phyloP scores from a whole-genome alignment of 1,284 basidiomycete species.

The Rhodotorula sp. region DNA sequence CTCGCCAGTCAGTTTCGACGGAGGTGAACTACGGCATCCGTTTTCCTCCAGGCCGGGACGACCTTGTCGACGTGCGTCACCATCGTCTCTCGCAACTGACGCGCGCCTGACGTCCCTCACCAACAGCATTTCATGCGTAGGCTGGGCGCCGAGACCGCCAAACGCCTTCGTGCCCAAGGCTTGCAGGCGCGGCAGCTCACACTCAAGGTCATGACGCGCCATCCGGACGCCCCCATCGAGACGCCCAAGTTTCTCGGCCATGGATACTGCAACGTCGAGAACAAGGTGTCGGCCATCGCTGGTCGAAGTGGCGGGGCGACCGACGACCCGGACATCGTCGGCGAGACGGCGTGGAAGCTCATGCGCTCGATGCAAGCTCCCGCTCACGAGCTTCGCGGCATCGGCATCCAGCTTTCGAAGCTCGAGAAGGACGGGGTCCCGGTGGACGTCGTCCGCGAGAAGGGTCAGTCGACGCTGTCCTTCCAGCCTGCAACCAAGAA shows the following conservation, averaged over 20 bases:
- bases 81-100: neutral
- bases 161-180: constrained; percentile 64
- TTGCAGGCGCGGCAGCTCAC: constrained; percentile 72
- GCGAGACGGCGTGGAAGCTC: constrained; percentile 73
- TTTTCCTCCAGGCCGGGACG: constrained; percentile 65
- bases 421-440: constrained; percentile 57
- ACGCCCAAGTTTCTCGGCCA: constrained; percentile 97
- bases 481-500: constrained; percentile 7
- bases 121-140: constrained; percentile 62
- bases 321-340: constrained; percentile 68
- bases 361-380: constrained; percentile 67
- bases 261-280: constrained; percentile 53
- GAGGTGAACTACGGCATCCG: constrained; percentile 97
- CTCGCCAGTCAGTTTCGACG: constrained; percentile 80
- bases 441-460: constrained; percentile 20
- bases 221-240: constrained; percentile 81
- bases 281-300: constrained; percentile 53
- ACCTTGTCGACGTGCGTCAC: constrained; percentile 63
- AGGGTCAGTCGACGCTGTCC: constrained; percentile 27
- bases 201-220: constrained; percentile 83
- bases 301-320: constrained; percentile 64
- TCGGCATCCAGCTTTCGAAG: constrained; percentile 90
- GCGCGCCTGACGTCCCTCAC: neutral
- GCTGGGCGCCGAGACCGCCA: constrained; percentile 72
- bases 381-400: constrained; percentile 82